phyloP scores from a whole-genome alignment of 768 basidiomycete genomes.

The Collybia mongolica region DNA sequence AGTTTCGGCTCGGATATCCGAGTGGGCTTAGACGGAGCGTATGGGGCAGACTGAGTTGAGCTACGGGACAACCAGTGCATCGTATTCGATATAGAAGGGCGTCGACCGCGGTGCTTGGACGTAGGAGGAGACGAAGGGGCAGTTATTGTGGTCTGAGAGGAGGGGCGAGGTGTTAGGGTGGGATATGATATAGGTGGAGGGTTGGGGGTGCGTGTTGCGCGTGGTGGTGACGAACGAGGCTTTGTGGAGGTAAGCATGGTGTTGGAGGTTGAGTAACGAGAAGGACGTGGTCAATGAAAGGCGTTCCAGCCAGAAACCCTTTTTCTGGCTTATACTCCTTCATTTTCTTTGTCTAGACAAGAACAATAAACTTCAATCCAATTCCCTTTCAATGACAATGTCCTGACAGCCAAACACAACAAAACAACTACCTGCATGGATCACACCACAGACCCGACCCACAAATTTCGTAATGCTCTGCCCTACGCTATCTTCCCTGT shows the following conservation, averaged over 20 bases:
- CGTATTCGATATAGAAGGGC: slow-evolving; percentile 40
- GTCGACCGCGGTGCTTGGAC: slow-evolving; percentile 22
- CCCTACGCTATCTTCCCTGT: slow-evolving; percentile 47
- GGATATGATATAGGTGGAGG: slow-evolving; percentile 24
- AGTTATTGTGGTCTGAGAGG: slow-evolving; percentile 22
- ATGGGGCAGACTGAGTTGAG: slow-evolving; percentile 29
- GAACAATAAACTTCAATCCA: slow-evolving; percentile 14
- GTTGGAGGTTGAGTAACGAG: slow-evolving; percentile 2
- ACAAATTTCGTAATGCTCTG: slow-evolving; percentile 48
- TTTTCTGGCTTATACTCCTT: slow-evolving; percentile 5
- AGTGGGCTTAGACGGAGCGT: slow-evolving; percentile 33
- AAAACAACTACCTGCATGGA: slow-evolving; percentile 11
- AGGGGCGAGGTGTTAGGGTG: slow-evolving; percentile 13
- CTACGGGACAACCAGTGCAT: slow-evolving; percentile 54
- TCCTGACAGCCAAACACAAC: slow-evolving; percentile 1
- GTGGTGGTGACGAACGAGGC: slow-evolving; percentile 29
- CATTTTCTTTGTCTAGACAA: slow-evolving; percentile 17
- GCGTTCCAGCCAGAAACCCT: slow-evolving; percentile 10
- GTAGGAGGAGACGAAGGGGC: slow-evolving; percentile 21
- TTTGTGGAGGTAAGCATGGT: slow-evolving; percentile 23
- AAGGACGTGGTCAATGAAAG: background rate
- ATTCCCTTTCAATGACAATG: slow-evolving; percentile 11
- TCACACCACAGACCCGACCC: slow-evolving; percentile 32
- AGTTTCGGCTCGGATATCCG: slow-evolving; percentile 44
- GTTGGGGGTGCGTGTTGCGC: slow-evolving; percentile 22